Base-by-base conservation (phyloP, 2,329 filamentous ascomycete genomes). In the Penicillium verrucosum region DNA sequence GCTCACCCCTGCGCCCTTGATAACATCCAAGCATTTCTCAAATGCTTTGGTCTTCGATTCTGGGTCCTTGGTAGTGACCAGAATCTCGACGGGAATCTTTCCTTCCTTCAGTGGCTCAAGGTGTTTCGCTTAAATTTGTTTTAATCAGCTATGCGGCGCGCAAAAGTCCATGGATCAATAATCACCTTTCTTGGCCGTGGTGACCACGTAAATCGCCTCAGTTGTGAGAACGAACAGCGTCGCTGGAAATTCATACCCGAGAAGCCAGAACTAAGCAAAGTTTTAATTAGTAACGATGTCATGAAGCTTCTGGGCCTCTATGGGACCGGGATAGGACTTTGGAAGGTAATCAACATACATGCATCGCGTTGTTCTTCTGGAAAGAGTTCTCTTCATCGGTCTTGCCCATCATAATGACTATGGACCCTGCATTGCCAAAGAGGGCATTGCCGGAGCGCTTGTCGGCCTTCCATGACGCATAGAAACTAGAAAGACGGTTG, bases 231-330 rank as follows among this genome's bases (percentile, higher is more conserved):
- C 83, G 81, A 99, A 91, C 62, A 99, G 81, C 0, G 94, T 99
- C 38, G 93, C 92, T 34, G 94, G 94, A 71, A 99, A 99, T 75
- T 99, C 94, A 81, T 99, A 99, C 68, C 94, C 94, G 60, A 99
- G 85, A 54, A 99, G 83, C 95, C 95, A 99, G 77, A 97, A 96
- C 92, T 97, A 74, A 59, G 64, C 41, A 21, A 14, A n/a, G 34
- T 36, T 16, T 32, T 16, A n/a, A 27, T 62, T 53, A 61, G 57
- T 43, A 37, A 53, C 25, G 14, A 34, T 18, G 36, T 27, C 42
- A 37, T 47, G 18, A 47, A 32, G 30, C 25, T 36, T 40, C 9
- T 21, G 12, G 21, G 41, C 12, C 1, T 23, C 16, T 29, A 21
- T 10, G 43, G n/a, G 40, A 29, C 23, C 29, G 14, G 34, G 18